Percentiles rank a stretch among this genome's conserved stretches.
Conservation (phyloP, 2,329 filamentous ascomycete genomes). For the Botrytis deweyae region DNA sequence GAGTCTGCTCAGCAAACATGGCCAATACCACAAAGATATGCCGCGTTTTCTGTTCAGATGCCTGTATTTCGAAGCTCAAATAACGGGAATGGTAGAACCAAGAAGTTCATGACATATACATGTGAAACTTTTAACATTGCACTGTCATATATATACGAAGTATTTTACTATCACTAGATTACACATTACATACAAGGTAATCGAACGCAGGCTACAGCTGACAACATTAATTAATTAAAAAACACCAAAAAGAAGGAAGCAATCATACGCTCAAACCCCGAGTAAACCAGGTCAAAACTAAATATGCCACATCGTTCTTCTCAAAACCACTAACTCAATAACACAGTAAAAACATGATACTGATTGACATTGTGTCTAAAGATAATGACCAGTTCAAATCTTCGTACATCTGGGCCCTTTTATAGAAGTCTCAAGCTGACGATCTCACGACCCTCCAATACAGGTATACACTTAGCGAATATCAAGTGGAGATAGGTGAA, state of each 20-base stretch:
- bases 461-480: background rate
- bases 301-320: background rate
- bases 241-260: background rate
- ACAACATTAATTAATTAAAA: background rate
- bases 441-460: background rate
- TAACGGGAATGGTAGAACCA: background rate
- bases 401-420: background rate
- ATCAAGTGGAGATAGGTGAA: background rate
- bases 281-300: background rate
- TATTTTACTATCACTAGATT: background rate
- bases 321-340: background rate
- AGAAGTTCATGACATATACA: background rate
- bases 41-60: background rate
- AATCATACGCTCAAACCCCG: background rate
- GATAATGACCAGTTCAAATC: background rate
- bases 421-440: background rate
- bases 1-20: too few species aligned
- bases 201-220: background rate
- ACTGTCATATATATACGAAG: background rate
- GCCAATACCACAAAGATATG: background rate
- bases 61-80: background rate
- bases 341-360: background rate
- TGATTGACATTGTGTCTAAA: accelerated
- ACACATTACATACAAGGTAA: background rate
- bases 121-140: background rate